These are phyloP conservation scores for Vitis vinifera DNA, from an alignment of 164 flowering plant species.

Conservation along the genomic window ASM3070453v1 NC_081815.1:8318001-8318500, in stretches of 20 bases:
- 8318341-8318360: constrained; percentile 9
- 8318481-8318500: not conserved
- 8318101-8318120: too few relatives aligned
- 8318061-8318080: too few relatives aligned
- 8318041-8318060: too few relatives aligned
- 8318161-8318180: constrained; percentile 4
- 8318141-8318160: not conserved
- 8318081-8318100: too few relatives aligned
- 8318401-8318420: constrained; percentile 23
- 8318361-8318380: constrained; percentile 16
- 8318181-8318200: not conserved
- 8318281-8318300: constrained; percentile 70
- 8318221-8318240: not conserved
- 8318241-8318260: constrained; percentile 43
- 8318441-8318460: not conserved
- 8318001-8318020: too few relatives aligned
- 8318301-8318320: constrained; percentile 60
- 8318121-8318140: not conserved
- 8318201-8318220: not conserved
- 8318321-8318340: constrained; percentile 22
- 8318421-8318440: not conserved
- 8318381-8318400: constrained; percentile 5
- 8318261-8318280: constrained; percentile 60
- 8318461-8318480: constrained; percentile 2
- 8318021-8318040: too few relatives aligned